Evolutionary conservation across 2,329 filamentous ascomycete species (phyloP).

Genomic region (Tolypocladium nubicola): DNA sequence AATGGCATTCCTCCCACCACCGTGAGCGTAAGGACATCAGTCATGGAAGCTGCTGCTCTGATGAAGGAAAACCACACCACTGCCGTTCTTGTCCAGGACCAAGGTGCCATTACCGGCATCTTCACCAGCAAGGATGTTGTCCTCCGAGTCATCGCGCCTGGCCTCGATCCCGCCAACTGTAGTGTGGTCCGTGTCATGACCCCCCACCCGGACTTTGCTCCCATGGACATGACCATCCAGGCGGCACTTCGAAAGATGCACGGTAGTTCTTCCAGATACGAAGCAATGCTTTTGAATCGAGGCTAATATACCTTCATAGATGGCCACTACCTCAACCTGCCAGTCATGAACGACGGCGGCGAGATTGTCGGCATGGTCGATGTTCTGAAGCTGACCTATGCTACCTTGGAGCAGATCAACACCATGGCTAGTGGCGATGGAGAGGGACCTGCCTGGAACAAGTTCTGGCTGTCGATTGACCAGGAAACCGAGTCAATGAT

Average conservation of each 20-base stretch:
- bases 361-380: constrained; percentile 99
- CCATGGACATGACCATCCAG: constrained; percentile 98
- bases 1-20: constrained; percentile 88
- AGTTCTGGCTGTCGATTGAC: constrained; percentile 96
- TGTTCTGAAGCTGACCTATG: constrained; percentile 95
- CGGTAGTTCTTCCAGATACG: constrained; percentile 44
- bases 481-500: constrained; percentile 93
- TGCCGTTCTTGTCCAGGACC: constrained; percentile 89
- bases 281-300: background rate
- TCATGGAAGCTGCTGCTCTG: constrained; percentile 85
- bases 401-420: constrained; percentile 95
- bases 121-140: constrained; percentile 99
- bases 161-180: constrained; percentile 86
- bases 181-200: constrained; percentile 99
- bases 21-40: constrained; percentile 89
- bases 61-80: constrained; percentile 99
- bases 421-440: constrained; percentile 81
- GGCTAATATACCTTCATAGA: constrained; percentile 38
- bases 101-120: constrained; percentile 94
- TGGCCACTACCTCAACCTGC: constrained; percentile 94
- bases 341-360: constrained; percentile 93
- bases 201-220: constrained; percentile 95
- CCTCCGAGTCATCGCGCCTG: constrained; percentile 91
- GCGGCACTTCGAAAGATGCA: constrained; percentile 98
- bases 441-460: constrained; percentile 97